A percentile compares a stretch with the other conserved stretches of the same genome.
phyloP scores from a whole-genome alignment of 768 basidiomycete species.

The Phanerodontia chrysosporium region DNA sequence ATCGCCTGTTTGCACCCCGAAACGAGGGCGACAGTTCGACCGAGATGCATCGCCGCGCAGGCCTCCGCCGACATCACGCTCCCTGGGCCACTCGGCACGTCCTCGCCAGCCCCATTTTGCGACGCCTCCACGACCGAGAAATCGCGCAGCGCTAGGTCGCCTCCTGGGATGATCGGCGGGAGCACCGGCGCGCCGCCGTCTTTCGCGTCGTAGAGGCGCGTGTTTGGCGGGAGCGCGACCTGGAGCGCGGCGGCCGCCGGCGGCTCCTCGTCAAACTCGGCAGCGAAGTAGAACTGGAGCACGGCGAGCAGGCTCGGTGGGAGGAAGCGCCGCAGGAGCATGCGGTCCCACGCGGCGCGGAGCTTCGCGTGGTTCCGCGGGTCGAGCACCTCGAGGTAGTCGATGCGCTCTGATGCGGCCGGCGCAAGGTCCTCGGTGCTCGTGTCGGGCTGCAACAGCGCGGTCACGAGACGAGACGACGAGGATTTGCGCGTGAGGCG shows the following conservation, averaged over 20 bases:
- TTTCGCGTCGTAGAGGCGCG: constrained; percentile 12
- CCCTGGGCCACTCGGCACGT: constrained; percentile 8
- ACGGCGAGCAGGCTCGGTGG: constrained; percentile 50
- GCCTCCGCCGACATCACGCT: constrained; percentile 31
- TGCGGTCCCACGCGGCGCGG: constrained; percentile 61
- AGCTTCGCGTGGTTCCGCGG: constrained; percentile 62
- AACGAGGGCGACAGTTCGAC: constrained; percentile 52
- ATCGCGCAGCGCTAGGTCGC: background rate
- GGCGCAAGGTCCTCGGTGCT: constrained; percentile 7
- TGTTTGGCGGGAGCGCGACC: constrained; percentile 54
- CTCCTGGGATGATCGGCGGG: background rate
- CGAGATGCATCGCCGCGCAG: constrained; percentile 64
- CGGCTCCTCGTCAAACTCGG: constrained; percentile 49
- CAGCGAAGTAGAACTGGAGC: constrained; percentile 63
- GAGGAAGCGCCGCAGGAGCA: constrained; percentile 58
- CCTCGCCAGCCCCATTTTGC: constrained; percentile 3
- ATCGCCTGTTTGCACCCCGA: constrained; percentile 66
- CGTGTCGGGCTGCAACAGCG: background rate
- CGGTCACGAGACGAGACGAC: background rate
- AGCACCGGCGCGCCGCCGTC: background rate
- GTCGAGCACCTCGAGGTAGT: constrained; percentile 28
- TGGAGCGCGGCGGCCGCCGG: constrained; percentile 44
- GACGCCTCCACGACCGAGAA: constrained; percentile 6
- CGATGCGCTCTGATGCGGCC: constrained; percentile 2
- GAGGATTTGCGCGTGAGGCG: background rate